These are phyloP conservation scores for Nicotiana noctiflora DNA, from an alignment of 257 asterid genomes.

Conservation along the genomic window DNA sequence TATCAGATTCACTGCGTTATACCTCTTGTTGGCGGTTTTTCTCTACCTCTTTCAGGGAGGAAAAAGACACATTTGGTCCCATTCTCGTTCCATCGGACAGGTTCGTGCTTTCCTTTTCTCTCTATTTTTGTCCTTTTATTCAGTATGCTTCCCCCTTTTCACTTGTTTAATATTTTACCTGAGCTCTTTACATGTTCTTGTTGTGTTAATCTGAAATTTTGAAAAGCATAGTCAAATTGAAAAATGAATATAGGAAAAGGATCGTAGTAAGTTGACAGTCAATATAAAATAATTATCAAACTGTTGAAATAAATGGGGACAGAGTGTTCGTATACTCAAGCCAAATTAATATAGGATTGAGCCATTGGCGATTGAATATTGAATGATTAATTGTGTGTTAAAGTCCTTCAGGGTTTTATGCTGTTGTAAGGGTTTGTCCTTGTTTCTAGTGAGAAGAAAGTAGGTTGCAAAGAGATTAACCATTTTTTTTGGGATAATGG, in stretches of 20 bases:
- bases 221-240: not conserved
- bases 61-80: constrained; percentile 87
- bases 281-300: not conserved
- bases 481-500: not conserved
- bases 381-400: not conserved
- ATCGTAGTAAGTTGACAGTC: not conserved
- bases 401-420: not conserved
- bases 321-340: not conserved
- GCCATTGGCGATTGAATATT: not conserved
- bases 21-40: constrained; percentile 46
- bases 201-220: not conserved
- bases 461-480: not conserved
- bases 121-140: not conserved
- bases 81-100: constrained; percentile 57
- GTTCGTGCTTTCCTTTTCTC: not conserved
- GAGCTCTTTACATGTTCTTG: not conserved
- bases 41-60: constrained; percentile 73
- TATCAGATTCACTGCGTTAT: constrained; percentile 18
- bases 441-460: not conserved
- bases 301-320: not conserved
- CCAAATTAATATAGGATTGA: not conserved
- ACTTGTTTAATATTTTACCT: not conserved
- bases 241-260: not conserved
- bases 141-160: not conserved
- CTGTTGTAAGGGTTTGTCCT: not conserved